Evolutionary conservation across 2,329 filamentous ascomycete genomes (phyloP), one percentile per base, ranked within the genome.

Genomic region (Colletotrichum chlorophyti): DNA sequence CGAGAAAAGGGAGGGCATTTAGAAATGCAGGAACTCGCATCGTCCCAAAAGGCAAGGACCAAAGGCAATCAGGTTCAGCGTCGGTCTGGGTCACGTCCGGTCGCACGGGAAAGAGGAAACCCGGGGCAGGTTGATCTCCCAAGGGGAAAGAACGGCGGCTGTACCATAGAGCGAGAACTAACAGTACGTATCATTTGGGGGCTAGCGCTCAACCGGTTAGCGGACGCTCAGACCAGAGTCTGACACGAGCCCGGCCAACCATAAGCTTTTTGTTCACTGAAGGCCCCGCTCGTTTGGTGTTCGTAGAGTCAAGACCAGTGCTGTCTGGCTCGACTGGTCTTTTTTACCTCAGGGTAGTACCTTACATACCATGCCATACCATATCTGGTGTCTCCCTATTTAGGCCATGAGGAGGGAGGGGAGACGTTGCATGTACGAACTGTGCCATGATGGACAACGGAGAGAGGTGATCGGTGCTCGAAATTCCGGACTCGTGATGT

Each of bases 171-270:
- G 17, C 7, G 24, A 14, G 14, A 34, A 29, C 11, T 11, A 8
- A 35, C 6, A 6, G 10, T 2, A 43, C 31, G 19, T 29, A 19
- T 34, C n/a, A 2, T 4, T 31, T 15, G 4, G 32, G 17, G 49
- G 3, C n/a, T 58, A 58, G 41, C 29, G 14, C 15, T 19, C n/a
- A 27, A 5, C n/a, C n/a, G 29, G 24, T 43, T 41, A 42, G 42
- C 26, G 42, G 21, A 4, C 14, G 55, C 31, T 3, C 55, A 38
- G 55, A 26, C 43, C 24, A 31, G 4, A 24, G 14, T 17, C 31
- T 34, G 55, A 54, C 50, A 43, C 32, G 38, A 43, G 9, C 50
- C 37, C 26, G 42, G 43, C 55, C 51, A 55, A 49, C 43, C 55
- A 59, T 45, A 55, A 59, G 57, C 42, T 54, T 55, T 41, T 32